Conservation (phyloP, 2,329 filamentous ascomycete genomes). For the Xenoacremonium recifei region DNA sequence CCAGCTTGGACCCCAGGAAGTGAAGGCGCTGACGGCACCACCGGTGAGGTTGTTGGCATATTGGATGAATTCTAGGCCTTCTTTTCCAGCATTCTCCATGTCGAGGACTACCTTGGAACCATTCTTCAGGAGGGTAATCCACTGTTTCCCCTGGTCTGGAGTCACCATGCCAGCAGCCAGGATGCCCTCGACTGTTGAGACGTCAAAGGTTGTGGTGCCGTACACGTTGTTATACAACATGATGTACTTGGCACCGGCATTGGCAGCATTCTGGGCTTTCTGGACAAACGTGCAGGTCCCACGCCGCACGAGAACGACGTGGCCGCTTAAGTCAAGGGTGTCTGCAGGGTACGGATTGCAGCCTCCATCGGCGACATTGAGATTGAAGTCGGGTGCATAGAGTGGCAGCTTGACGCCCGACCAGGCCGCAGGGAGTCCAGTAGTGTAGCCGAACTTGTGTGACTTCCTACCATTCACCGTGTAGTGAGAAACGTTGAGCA, state of each 20-base stretch:
- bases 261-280: conserved; percentile 53
- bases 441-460: conserved; percentile 41
- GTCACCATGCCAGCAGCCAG: conserved; percentile 41
- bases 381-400: conserved; percentile 50
- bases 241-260: conserved; percentile 58
- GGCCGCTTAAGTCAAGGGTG: conserved; percentile 55
- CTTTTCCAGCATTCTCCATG: conserved; percentile 41
- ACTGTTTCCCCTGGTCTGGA: conserved; percentile 39
- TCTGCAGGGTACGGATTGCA: conserved; percentile 51
- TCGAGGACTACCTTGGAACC: conserved; percentile 43
- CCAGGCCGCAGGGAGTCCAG: conserved; percentile 43
- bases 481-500: conserved; percentile 43
- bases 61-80: conserved; percentile 32
- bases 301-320: conserved; percentile 59
- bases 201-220: conserved; percentile 34
- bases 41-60: conserved; percentile 42
- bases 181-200: conserved; percentile 30
- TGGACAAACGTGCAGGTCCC: conserved; percentile 55
- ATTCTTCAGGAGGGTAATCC: conserved; percentile 41
- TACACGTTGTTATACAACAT: conserved; percentile 58
- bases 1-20: conserved; percentile 61
- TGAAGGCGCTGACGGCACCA: conserved; percentile 52
- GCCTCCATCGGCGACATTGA: conserved; percentile 45
- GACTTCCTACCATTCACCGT: conserved; percentile 33
- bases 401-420: conserved; percentile 45